Conservation (phyloP, 116 monocot genomes). For the Papilionanthe hybrid region DNA sequence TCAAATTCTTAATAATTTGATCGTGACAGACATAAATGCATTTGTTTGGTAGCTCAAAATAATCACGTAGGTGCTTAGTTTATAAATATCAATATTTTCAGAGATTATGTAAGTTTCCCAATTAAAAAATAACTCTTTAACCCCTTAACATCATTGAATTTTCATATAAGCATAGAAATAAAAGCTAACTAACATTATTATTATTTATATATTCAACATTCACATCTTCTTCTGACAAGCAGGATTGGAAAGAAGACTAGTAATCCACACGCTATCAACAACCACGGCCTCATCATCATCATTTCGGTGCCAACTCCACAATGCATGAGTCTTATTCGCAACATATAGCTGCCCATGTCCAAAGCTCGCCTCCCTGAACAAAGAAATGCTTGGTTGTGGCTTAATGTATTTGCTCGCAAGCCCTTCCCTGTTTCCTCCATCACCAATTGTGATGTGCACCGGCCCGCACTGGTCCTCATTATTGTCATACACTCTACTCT, state of each 20-base stretch:
- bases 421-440: slow-evolving; percentile 93
- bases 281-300: slow-evolving; percentile 40
- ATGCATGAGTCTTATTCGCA: slow-evolving; percentile 63
- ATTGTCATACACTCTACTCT: slow-evolving; percentile 45
- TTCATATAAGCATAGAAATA: too few relatives aligned
- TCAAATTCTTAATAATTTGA: too few relatives aligned
- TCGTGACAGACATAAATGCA: too few relatives aligned
- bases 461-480: slow-evolving; percentile 49
- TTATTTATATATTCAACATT: too few relatives aligned
- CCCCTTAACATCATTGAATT: too few relatives aligned
- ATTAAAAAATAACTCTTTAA: too few relatives aligned
- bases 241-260: background rate
- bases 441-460: slow-evolving; percentile 85
- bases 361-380: slow-evolving; percentile 92
- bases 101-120: too few relatives aligned
- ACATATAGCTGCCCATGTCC: slow-evolving; percentile 74
- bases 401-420: slow-evolving; percentile 40
- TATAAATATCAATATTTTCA: too few relatives aligned
- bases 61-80: too few relatives aligned
- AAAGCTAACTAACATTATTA: too few relatives aligned
- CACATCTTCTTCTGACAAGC: too few relatives aligned
- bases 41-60: too few relatives aligned
- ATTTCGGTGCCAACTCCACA: slow-evolving; percentile 86
- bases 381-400: slow-evolving; percentile 54
- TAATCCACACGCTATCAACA: background rate